phyloP scores from a whole-genome alignment of 441 rosid genomes.

The Populus trichocarpa region DNA sequence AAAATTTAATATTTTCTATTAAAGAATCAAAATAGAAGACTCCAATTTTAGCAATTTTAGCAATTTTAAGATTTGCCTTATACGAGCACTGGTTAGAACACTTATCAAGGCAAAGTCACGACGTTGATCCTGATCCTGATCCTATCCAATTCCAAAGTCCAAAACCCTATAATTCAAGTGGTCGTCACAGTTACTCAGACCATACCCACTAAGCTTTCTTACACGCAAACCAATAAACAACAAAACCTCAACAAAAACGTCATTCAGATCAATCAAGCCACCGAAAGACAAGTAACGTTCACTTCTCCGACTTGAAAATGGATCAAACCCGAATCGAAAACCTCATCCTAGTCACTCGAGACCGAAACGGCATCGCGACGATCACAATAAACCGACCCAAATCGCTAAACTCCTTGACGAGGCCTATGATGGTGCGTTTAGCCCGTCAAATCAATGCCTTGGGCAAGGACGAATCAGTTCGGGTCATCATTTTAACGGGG shows the following conservation, averaged over 20 bases:
- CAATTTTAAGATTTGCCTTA: too few species aligned
- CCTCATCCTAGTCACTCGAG: slow-evolving; percentile 54
- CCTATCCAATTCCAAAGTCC: too few species aligned
- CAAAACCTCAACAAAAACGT: background rate
- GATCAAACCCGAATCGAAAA: slow-evolving; percentile 24
- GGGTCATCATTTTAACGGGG: slow-evolving; percentile 60
- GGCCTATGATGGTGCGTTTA: slow-evolving; percentile 61
- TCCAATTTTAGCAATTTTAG: too few species aligned
- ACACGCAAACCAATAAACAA: background rate
- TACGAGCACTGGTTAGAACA: background rate
- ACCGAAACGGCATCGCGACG: slow-evolving; percentile 51
- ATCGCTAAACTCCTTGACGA: slow-evolving; percentile 76
- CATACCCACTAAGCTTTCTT: too few species aligned
- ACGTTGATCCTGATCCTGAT: background rate
- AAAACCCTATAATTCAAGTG: too few species aligned
- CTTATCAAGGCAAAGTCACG: background rate
- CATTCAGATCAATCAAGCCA: background rate
- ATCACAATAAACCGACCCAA: slow-evolving; percentile 84
- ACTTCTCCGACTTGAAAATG: slow-evolving; percentile 25
- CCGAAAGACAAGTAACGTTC: background rate
- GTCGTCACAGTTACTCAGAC: too few species aligned
- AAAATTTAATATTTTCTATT: too few species aligned
- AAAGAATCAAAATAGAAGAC: too few species aligned
- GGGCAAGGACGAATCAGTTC: slow-evolving; percentile 48
- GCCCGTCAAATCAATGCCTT: slow-evolving; percentile 59